Conservation (phyloP, 164 flowering plant genomes). For the Annona cherimola region DNA sequence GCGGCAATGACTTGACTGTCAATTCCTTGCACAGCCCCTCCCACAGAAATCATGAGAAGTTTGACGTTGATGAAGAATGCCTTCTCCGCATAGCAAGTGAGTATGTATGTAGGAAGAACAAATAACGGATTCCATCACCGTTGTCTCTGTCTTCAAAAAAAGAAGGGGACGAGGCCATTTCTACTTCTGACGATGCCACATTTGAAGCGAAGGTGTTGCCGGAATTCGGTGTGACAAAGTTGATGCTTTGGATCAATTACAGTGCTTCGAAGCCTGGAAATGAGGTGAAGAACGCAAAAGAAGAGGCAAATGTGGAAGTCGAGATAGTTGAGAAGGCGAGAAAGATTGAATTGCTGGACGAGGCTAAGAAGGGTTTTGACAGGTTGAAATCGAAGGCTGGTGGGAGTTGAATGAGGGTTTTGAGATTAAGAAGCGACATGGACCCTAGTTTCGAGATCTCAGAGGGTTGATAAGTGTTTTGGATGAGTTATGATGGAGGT, state of each 20-base stretch:
- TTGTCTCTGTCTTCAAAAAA: slow-evolving; percentile 12
- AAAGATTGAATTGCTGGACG: slow-evolving; percentile 15
- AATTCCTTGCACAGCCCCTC: slow-evolving; percentile 1
- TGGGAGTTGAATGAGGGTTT: slow-evolving; percentile 7
- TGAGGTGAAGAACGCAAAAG: slow-evolving; percentile 1
- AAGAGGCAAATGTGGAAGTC: slow-evolving; percentile 47
- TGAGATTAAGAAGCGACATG: slow-evolving; percentile 27
- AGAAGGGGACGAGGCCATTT: slow-evolving; percentile 34
- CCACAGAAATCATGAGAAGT: slow-evolving; percentile 33
- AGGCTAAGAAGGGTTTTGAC: slow-evolving; percentile 3
- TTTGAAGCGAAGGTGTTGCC: slow-evolving; percentile 49
- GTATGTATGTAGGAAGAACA: slow-evolving; percentile 20
- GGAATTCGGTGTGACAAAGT: slow-evolving; percentile 60
- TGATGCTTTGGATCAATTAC: slow-evolving; percentile 41
- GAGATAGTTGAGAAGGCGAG: slow-evolving; percentile 39
- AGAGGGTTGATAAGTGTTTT: slow-evolving; percentile 67
- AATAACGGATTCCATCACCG: slow-evolving; percentile 5
- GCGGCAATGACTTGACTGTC: background rate
- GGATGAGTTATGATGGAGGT: slow-evolving; percentile 75
- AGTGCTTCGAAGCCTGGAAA: slow-evolving; percentile 7
- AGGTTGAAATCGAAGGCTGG: slow-evolving; percentile 6
- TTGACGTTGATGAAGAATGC: slow-evolving; percentile 29
- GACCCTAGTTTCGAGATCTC: slow-evolving; percentile 72
- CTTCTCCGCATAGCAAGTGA: slow-evolving; percentile 26
- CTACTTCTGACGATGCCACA: slow-evolving; percentile 66